Base-by-base conservation (phyloP, 202 grass and related monocot genomes). In the Digitaria exilis region DNA sequence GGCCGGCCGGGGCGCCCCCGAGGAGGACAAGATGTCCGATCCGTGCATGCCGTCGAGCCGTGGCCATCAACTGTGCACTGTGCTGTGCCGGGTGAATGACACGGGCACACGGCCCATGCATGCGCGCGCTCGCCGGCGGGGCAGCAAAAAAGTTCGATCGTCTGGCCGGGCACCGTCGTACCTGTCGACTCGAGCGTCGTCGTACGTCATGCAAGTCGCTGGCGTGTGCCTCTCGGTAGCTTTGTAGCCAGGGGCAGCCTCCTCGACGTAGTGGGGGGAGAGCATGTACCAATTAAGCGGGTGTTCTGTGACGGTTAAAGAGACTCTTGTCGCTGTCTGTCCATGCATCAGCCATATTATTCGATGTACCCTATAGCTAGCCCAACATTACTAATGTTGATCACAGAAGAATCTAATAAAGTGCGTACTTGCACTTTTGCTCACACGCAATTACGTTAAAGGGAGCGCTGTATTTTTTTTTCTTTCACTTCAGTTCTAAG, bases 81-180 rank as follows among this genome's bases (percentile, higher is more conserved):
- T 15, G 50, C 17, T n/a, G 34, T 32, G 43, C 15, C 25, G 19
- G 14, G 7, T 60, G 11, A 25, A 22, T 62, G 42, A 25, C 39
- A 25, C 6, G 3, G 58, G 45, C 65, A n/a, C n/a, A n/a, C 35
- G n/a, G 73, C 56, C 76, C 57, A 88, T 30, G 74, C 37, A 0
- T 39, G 37, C 37, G 37, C 37, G 6, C 48, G 58, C 58, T 37
- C 48, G 68, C 71, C 42, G 45, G 48, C 70, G 58, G 81, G 58
- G 81, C 51, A 80, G 69, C 82, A 25, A 21, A 85, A 69, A 69
- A 19, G 71, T 26, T 54, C 6, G 22, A 46, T 29, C 34, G 31
- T 49, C 61, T 62, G 79, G 55, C 60, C 26, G 52, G 71, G 71
- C 85, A 77, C n/a, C n/a, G n/a, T n/a, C n/a, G n/a, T n/a, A n/a